Conservation (phyloP, 768 basidiomycete genomes). For the Termitomyces sp. region DNA sequence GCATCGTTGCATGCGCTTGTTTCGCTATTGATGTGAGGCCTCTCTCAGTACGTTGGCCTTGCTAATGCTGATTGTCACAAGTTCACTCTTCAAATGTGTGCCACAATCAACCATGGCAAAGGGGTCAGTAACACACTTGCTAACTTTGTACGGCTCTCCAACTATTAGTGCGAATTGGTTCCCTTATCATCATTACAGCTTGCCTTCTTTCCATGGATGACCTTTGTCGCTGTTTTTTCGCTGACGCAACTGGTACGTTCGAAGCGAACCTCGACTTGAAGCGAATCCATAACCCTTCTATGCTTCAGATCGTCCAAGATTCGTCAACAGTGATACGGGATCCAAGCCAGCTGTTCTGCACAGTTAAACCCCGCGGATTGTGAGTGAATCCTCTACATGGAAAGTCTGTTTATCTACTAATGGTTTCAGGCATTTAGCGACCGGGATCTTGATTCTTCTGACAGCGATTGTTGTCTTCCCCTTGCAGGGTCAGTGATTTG, state of each 20-base stretch:
- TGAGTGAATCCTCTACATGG: not conserved
- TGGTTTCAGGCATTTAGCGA: not conserved
- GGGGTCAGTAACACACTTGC: not conserved
- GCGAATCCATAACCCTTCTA: not conserved
- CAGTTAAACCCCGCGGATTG: not conserved
- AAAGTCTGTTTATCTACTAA: not conserved
- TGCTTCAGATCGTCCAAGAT: not conserved
- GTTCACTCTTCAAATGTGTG: not conserved
- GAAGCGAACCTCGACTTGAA: not conserved
- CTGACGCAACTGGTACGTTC: not conserved
- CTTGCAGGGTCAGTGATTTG: not conserved
- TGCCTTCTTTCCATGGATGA: not conserved
- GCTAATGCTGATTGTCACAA: not conserved
- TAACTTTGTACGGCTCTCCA: not conserved
- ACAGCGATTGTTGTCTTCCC: not conserved
- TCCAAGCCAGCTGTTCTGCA: not conserved
- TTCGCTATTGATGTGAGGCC: conserved; percentile 1
- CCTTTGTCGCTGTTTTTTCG: not conserved
- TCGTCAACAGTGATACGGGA: not conserved
- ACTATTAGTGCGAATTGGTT: not conserved
- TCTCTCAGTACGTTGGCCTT: not conserved
- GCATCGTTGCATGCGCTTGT: conserved; percentile 1
- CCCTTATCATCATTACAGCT: not conserved
- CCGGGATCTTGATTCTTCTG: not conserved
- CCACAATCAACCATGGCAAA: not conserved